Evolutionary conservation across 1,284 basidiomycete genomes (phyloP), one percentile per base, ranked within the genome.

Genomic region (Apiotrichum montevideense): DNA sequence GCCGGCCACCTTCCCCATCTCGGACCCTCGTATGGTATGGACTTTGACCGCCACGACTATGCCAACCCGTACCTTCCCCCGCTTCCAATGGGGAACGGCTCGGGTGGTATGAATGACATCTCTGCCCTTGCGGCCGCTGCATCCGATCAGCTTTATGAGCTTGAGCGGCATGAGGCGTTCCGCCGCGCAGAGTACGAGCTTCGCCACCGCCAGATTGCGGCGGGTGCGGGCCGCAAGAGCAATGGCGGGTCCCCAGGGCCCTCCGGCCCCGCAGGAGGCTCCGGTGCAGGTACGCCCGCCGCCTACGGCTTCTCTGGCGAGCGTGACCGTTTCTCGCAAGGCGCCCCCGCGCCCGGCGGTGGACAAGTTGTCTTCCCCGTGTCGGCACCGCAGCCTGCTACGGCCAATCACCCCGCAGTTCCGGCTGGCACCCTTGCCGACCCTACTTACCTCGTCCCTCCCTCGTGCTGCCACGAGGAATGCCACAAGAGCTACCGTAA

Each of bases 171-270:
- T 63, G 90, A 94, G 72, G 87, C 89, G 1, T 74, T 86, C 46
- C 82, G 91, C 32, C 81, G 90, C 41, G 90, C 88, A 6, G 87
- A 91, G 69, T 94, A 87, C 75, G 89, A 92, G 69, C 82, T 87
- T 13, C 82, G 85, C 9, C 88, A 88, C 66, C 69, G 77, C 32
- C 77, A 79, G 61, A 77, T 79, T 55, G 64, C 65, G 41, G 67
- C 70, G n/a, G 66, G 78, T 44, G 66, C 80, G 59, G 67, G 59
- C 32, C 63, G 69, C 46, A 75, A 73, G 65, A 68, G 66, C 67
- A 86, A 86, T 15, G 85, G 85, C 1, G 84, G 83, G 6, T 86
- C 84, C 59, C 88, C 88, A 1, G 78, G 84, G 13, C 51, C 59
- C 6, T 48, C 46, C 4, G 51, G 49, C 42, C 55, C 46, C 7